Percentiles rank a stretch among this genome's conserved stretches.
phyloP scores from a whole-genome alignment of 441 rosid genomes.

The Syzygium syzygioides region DNA sequence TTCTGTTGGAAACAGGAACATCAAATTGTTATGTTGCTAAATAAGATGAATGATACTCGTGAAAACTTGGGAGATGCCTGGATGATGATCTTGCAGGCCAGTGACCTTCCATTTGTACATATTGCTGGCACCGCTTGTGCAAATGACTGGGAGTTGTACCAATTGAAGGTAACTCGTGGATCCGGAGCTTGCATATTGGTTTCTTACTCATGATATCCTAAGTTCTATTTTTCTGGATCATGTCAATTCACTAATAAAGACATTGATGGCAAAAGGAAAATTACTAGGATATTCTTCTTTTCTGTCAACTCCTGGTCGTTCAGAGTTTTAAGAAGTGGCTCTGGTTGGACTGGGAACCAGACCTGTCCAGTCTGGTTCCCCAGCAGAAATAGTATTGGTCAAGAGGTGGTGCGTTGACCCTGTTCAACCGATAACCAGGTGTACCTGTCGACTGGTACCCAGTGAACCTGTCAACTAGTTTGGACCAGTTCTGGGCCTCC shows the following conservation, averaged over 20 bases:
- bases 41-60: constrained; percentile 29
- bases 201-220: neutral
- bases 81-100: constrained; percentile 63
- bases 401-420: neutral
- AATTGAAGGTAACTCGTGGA: constrained; percentile 42
- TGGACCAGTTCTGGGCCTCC: neutral
- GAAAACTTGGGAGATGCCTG: constrained; percentile 65
- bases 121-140: constrained; percentile 35
- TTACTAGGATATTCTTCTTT: neutral
- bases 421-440: neutral
- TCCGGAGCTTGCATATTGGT: neutral
- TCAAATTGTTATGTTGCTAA: constrained; percentile 64
- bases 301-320: neutral
- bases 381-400: neutral
- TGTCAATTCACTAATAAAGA: neutral
- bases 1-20: constrained; percentile 41
- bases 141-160: constrained; percentile 30
- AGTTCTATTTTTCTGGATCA: neutral
- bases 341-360: neutral
- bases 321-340: neutral
- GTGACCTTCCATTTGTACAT: constrained; percentile 61
- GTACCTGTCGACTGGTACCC: neutral
- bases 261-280: neutral
- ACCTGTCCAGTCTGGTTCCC: neutral
- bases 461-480: neutral